Conservation (phyloP, 2,329 filamentous ascomycete species). For the Botrytis cinerea region DNA sequence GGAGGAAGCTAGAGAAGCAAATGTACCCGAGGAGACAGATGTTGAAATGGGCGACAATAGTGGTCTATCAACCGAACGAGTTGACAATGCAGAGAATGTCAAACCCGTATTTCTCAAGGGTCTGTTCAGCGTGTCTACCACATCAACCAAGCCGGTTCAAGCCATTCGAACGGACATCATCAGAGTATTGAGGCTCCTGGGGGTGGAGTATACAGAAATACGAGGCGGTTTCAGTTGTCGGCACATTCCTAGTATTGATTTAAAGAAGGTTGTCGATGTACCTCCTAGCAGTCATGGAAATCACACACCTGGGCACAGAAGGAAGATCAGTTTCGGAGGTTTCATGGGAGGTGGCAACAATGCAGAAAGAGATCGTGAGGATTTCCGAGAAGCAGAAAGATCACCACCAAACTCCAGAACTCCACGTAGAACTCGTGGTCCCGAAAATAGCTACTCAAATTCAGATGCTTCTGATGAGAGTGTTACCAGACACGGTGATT, state of each 20-base stretch:
- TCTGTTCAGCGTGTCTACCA: constrained; percentile 95
- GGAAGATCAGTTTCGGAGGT: constrained; percentile 83
- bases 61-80: constrained; percentile 59
- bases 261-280: constrained; percentile 69
- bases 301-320: constrained; percentile 61
- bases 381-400: constrained; percentile 63
- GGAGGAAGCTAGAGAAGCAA: constrained; percentile 71
- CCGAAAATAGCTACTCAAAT: constrained; percentile 76
- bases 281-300: constrained; percentile 55
- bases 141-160: constrained; percentile 83
- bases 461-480: constrained; percentile 86
- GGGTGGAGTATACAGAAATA: constrained; percentile 90
- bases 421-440: constrained; percentile 43
- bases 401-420: constrained; percentile 52
- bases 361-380: constrained; percentile 66
- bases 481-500: constrained; percentile 55
- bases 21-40: constrained; percentile 90
- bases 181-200: constrained; percentile 80
- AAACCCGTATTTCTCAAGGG: constrained; percentile 97
- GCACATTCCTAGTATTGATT: constrained; percentile 85
- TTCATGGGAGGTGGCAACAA: constrained; percentile 55
- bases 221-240: constrained; percentile 90
- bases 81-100: constrained; percentile 73
- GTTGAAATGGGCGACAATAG: constrained; percentile 68
- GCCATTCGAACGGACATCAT: constrained; percentile 90